phyloP scores from a whole-genome alignment of 2,329 filamentous ascomycete species.

The Rhinocladiella similis region DNA sequence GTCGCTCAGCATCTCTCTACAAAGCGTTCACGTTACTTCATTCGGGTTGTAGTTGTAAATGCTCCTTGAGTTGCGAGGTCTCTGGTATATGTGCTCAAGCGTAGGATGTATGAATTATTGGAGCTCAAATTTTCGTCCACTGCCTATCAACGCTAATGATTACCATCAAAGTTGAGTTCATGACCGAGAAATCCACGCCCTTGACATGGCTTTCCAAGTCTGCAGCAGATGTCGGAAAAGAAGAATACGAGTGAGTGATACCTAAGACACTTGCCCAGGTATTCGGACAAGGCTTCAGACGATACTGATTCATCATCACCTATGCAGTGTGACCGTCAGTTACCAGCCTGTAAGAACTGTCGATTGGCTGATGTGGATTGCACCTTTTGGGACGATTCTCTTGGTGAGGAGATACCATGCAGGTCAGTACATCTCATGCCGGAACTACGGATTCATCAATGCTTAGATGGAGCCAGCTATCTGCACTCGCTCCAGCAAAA shows the following conservation, averaged over 20 bases:
- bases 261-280: not conserved
- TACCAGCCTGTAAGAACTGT: conserved; percentile 17
- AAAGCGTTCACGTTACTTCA: too few species aligned
- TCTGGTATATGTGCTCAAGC: too few species aligned
- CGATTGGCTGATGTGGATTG: conserved; percentile 13
- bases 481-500: conserved; percentile 14
- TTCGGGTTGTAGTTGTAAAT: too few species aligned
- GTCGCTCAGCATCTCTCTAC: too few species aligned
- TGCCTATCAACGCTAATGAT: not conserved
- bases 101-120: too few species aligned
- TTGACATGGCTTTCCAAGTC: conserved; percentile 7
- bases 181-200: too few species aligned
- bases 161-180: too few species aligned
- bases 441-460: not conserved
- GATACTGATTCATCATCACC: not conserved
- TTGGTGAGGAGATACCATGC: conserved; percentile 13
- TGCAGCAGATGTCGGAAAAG: conserved; percentile 15
- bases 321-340: conserved; percentile 10
- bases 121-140: too few species aligned
- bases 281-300: not conserved
- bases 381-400: conserved; percentile 14
- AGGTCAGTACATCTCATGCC: not conserved
- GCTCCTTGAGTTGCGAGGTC: too few species aligned
- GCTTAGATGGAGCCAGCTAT: not conserved
- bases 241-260: conserved; percentile 8